Evolutionary conservation across 1,139 yeast species (phyloP).

Genomic region (Pneumocystis carinii): DNA sequence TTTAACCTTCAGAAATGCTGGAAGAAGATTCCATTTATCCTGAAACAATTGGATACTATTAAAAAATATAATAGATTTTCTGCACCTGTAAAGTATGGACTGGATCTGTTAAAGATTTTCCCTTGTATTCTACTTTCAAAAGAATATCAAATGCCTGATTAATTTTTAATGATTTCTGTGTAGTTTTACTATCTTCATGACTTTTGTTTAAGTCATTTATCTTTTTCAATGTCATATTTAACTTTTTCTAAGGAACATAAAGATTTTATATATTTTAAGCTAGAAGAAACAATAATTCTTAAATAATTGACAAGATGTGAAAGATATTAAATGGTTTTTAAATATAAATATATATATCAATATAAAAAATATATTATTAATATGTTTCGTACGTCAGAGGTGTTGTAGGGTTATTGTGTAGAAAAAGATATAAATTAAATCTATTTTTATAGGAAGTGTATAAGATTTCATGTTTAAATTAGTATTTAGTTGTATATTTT

Average conservation of each 20-base stretch:
- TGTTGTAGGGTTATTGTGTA: no score
- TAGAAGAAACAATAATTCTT: background rate
- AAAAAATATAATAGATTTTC: background rate
- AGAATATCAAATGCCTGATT: background rate
- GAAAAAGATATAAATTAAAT: no score
- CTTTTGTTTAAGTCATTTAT: background rate
- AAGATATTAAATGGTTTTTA: no score
- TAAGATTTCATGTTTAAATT: no score
- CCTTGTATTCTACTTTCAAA: constrained; percentile 66
- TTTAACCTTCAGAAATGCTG: constrained; percentile 88
- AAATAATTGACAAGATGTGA: background rate
- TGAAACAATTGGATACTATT: background rate
- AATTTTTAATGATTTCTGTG: background rate
- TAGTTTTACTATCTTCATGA: background rate
- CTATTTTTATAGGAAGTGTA: no score
- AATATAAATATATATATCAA: no score
- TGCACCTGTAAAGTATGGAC: constrained; percentile 49
- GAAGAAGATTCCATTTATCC: constrained; percentile 91
- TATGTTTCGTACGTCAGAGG: no score
- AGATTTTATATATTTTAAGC: background rate
- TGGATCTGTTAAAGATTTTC: constrained; percentile 73
- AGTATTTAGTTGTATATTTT: no score
- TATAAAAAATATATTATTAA: no score
- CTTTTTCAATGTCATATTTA: background rate
- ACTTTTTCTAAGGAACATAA: background rate